Evolutionary conservation across 345 rosid genomes (phyloP).

Genomic region (Pugionium cornutum): DNA sequence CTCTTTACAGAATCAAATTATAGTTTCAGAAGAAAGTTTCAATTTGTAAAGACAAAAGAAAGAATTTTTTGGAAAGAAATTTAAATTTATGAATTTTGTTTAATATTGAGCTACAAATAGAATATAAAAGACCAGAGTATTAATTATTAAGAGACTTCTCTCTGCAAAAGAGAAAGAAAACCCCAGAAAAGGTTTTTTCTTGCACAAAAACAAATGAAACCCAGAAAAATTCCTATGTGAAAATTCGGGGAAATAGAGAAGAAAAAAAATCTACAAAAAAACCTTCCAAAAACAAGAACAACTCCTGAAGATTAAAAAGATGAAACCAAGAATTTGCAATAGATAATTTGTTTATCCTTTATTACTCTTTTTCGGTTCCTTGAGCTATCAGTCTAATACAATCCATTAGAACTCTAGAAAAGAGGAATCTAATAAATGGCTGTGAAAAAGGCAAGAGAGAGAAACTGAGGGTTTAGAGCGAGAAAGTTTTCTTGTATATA

Average conservation of each 20-base stretch:
- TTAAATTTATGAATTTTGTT: slow-evolving; percentile 29
- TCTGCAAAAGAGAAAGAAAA: slow-evolving; percentile 23
- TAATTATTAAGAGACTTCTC: slow-evolving; percentile 29
- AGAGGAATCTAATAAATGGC: slow-evolving; percentile 75
- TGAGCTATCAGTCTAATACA: slow-evolving; percentile 55
- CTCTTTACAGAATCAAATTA: neutral
- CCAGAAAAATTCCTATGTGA: slow-evolving; percentile 39
- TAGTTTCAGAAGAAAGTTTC: slow-evolving; percentile 35
- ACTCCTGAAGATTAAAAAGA: slow-evolving; percentile 23
- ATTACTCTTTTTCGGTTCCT: slow-evolving; percentile 30
- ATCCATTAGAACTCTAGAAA: slow-evolving; percentile 49
- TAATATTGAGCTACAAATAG: slow-evolving; percentile 40
- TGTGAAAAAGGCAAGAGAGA: slow-evolving; percentile 41
- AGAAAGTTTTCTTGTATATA: slow-evolving; percentile 34
- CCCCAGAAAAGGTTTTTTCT: slow-evolving; percentile 40
- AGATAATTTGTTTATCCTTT: neutral
- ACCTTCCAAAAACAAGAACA: neutral
- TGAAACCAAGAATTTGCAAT: slow-evolving; percentile 24
- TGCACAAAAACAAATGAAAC: slow-evolving; percentile 31
- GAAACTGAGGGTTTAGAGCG: slow-evolving; percentile 33
- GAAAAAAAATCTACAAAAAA: slow-evolving; percentile 4
- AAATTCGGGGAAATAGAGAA: neutral
- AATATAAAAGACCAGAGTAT: slow-evolving; percentile 36
- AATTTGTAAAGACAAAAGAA: slow-evolving; percentile 20
- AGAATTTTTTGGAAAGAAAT: slow-evolving; percentile 31